These are phyloP conservation scores for Passiflora organensis DNA, from an alignment of 345 rosid species.

Conservation along the genomic window DNA sequence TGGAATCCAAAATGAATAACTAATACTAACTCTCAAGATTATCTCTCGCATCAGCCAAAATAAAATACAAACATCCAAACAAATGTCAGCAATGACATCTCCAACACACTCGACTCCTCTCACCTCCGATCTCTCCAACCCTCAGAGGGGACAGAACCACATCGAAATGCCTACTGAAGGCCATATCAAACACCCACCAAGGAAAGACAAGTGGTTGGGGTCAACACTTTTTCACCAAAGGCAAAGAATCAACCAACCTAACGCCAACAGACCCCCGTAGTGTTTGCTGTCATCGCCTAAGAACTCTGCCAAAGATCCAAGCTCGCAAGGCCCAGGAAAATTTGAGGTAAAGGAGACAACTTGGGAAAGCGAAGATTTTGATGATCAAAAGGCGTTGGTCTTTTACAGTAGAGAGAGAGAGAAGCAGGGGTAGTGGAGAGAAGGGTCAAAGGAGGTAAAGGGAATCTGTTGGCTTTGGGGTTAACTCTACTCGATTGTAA, in stretches of 20 bases:
- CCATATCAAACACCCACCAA: conserved; percentile 66
- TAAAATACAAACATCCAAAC: conserved; percentile 46
- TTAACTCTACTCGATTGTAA: too few species aligned
- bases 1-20: conserved; percentile 25
- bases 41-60: conserved; percentile 44
- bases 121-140: conserved; percentile 84
- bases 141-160: conserved; percentile 61
- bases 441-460: conserved; percentile 71
- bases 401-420: conserved; percentile 49
- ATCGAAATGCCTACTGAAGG: conserved; percentile 50
- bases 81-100: conserved; percentile 39
- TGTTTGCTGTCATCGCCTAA: conserved; percentile 63
- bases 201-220: conserved; percentile 75
- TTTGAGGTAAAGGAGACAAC: conserved; percentile 44
- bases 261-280: conserved; percentile 66
- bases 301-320: conserved; percentile 50
- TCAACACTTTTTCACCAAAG: conserved; percentile 67
- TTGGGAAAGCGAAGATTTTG: conserved; percentile 51
- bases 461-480: conserved; percentile 61
- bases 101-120: conserved; percentile 44
- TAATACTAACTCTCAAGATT: conserved; percentile 33
- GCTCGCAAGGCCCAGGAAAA: conserved; percentile 40
- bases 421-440: conserved; percentile 48
- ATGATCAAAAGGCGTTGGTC: conserved; percentile 68
- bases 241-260: conserved; percentile 68